A percentile compares a stretch with the other conserved stretches of the same genome.
phyloP scores from a whole-genome alignment of 139 green algal species.

The Micromonas pusilla region DNA sequence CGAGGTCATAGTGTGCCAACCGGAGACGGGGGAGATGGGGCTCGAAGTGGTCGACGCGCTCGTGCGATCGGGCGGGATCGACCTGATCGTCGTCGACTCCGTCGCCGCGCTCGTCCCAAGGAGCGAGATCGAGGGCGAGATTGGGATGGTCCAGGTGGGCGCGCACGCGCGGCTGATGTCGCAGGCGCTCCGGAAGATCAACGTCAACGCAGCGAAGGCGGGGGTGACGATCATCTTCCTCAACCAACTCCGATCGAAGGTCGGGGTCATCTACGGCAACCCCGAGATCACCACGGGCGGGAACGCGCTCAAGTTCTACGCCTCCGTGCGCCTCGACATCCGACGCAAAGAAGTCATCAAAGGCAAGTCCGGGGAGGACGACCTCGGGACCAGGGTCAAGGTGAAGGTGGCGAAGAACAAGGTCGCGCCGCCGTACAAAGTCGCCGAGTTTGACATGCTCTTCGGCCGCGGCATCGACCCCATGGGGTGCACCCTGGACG shows the following conservation, averaged over 20 bases:
- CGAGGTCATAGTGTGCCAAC: conserved; percentile 61
- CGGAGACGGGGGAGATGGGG: conserved; percentile 72
- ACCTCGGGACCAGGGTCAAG: conserved; percentile 11
- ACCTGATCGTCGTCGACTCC: conserved; percentile 85
- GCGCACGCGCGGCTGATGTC: conserved; percentile 89
- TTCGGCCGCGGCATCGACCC: conserved; percentile 70
- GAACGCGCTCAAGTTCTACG: conserved; percentile 93
- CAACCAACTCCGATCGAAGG: conserved; percentile 89
- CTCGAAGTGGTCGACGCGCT: conserved; percentile 78
- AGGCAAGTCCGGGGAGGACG: conserved; percentile 26
- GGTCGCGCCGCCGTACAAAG: conserved; percentile 45
- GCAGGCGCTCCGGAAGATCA: conserved; percentile 82
- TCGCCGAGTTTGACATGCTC: conserved; percentile 83
- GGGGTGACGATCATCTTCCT: conserved; percentile 83
- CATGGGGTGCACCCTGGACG: conserved; percentile 58
- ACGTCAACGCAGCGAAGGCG: conserved; percentile 62
- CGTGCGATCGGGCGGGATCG: conserved; percentile 55
- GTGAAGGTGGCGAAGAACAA: conserved; percentile 90
- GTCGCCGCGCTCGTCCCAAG: conserved; percentile 82
- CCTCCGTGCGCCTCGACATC: conserved; percentile 40
- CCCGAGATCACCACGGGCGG: conserved; percentile 87
- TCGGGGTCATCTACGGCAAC: conserved; percentile 82
- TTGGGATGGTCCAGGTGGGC: conserved; percentile 60
- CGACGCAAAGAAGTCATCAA: conserved; percentile 61
- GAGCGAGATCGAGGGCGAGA: conserved; percentile 87